Evolutionary conservation across 257 asterid species (phyloP).

Genomic region (Coffea canephora): DNA sequence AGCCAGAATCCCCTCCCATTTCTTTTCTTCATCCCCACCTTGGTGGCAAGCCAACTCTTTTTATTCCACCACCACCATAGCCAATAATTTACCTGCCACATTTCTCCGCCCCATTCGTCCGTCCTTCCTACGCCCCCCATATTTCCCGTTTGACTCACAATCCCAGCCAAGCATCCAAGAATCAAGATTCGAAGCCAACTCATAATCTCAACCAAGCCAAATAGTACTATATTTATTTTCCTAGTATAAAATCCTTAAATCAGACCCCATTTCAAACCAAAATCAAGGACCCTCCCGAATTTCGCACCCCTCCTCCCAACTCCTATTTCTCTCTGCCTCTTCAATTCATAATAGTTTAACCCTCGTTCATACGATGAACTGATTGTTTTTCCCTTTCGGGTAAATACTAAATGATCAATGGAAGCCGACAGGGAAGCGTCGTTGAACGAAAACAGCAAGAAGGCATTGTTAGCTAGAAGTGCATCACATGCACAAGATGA

Average conservation of each 20-base stretch:
- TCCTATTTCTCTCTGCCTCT: not conserved
- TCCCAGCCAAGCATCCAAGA: not conserved
- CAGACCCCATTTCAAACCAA: not conserved
- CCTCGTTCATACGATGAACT: too few species aligned
- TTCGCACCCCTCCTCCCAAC: not conserved
- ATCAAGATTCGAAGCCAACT: slow-evolving; percentile 8
- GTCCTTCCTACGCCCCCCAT: slow-evolving; percentile 12
- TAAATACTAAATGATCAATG: slow-evolving; percentile 24
- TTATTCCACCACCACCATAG: not conserved
- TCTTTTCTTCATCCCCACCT: not conserved
- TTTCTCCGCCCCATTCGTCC: slow-evolving; percentile 17
- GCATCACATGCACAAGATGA: slow-evolving; percentile 74
- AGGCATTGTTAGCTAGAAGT: slow-evolving; percentile 40
- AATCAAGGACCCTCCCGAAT: slow-evolving; percentile 15
- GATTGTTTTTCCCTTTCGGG: too few species aligned
- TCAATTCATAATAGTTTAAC: too few species aligned
- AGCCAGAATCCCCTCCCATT: not conserved
- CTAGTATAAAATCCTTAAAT: not conserved
- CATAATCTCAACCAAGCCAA: not conserved
- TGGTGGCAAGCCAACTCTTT: too few species aligned
- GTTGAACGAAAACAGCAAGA: slow-evolving; percentile 20
- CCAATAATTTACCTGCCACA: slow-evolving; percentile 16
- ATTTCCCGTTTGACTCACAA: not conserved
- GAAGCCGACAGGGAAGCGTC: slow-evolving; percentile 35
- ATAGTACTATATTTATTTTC: too few species aligned